Base-by-base conservation (phyloP, 441 rosid species). In the Populus hybrid region DNA sequence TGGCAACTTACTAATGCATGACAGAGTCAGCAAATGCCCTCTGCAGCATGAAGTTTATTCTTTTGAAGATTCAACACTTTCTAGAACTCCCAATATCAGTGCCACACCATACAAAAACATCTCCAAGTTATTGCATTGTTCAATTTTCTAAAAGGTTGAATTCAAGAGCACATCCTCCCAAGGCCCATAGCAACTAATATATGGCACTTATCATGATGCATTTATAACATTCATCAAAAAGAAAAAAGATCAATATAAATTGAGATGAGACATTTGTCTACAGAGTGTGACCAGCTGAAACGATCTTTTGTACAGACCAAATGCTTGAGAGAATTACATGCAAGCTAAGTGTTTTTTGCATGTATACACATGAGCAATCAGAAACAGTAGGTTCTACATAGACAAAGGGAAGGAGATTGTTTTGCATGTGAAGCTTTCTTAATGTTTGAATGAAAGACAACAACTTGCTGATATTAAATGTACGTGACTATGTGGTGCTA, bases 401-500 rank as follows among this genome's bases (percentile, higher is more conserved):
- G 34, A 24, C 11, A 67, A 21, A 35, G 21, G 74, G 34, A 14
- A 67, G 42, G 57, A 46, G 75, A 38, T 72, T 63, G 9, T 23
- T n/a, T 11, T 12, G 5, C 67, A 21, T 26, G 35, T 21, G 28
- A 57, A 35, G 30, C 66, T 61, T 61, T 61, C 12, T 61, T 61
- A 4, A 61, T 61, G 28, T 9, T 61, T 61, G 66, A 61, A 61
- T 6, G n/a, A 50, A 35, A 61, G 21, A 63, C 24, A 72, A 16
- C 46, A 77, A 67, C 73, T 2, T 59, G 64, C 63, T 28, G 3
- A 67, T 8, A 28, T 46, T 38, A 68, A 70, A 53, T 21, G 35
- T 6, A 32, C 70, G 91, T 79, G 69, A 88, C 89, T 90, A 67
- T 6, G 70, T 28, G 70, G 28, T 21, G 32, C 0, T 18, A 10